These are phyloP conservation scores for Spergularia bocconei DNA, from an alignment of 148 eudicot genomes.

Conservation along the genomic window DNA sequence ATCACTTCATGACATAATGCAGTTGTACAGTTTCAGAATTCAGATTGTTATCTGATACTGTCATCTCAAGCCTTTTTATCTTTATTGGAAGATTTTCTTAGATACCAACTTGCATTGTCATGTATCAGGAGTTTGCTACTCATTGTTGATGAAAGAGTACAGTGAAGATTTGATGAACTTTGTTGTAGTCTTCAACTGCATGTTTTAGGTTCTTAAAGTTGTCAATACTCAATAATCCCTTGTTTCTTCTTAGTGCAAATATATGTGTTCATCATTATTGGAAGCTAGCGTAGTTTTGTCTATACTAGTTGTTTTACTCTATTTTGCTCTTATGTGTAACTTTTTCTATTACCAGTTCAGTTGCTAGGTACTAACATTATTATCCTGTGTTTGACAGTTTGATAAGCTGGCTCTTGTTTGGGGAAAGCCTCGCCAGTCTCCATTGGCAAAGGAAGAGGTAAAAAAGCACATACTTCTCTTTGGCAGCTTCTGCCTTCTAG, in stretches of 20 bases:
- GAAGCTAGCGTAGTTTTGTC: not conserved
- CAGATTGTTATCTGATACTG: no score
- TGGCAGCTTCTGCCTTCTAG: no score
- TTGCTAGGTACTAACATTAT: constrained; percentile 8
- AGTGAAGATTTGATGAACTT: no score
- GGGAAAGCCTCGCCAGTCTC: constrained; percentile 90
- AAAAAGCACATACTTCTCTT: constrained; percentile 3
- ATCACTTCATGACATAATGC: no score
- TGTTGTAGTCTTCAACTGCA: no score
- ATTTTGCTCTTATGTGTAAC: not conserved
- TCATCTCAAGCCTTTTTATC: no score
- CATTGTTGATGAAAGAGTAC: no score
- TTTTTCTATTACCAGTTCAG: constrained; percentile 2
- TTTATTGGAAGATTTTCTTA: no score
- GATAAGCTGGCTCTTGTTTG: constrained; percentile 73
- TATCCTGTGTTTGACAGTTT: constrained; percentile 42
- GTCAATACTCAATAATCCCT: not conserved
- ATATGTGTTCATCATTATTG: not conserved
- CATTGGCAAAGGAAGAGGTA: constrained; percentile 78
- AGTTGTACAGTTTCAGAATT: no score
- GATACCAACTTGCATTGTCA: no score
- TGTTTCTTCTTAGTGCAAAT: not conserved
- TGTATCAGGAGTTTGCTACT: no score
- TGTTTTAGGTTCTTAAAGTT: not conserved
- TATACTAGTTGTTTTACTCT: no score